Base-by-base conservation (phyloP, 139 green algal species). In the Edaphochlamys debaryana region DNA sequence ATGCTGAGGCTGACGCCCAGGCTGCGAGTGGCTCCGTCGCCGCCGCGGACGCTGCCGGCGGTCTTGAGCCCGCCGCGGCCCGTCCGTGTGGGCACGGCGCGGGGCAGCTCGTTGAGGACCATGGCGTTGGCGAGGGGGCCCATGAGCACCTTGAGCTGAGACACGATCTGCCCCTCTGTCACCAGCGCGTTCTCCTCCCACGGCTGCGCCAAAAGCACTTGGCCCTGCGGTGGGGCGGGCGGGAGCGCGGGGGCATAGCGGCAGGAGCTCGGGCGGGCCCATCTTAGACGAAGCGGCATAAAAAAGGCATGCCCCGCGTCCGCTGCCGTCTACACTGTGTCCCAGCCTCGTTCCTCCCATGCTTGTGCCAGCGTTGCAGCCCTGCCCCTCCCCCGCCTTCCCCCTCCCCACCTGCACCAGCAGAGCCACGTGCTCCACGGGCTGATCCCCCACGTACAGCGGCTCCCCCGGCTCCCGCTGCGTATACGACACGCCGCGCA, bases 401-500 rank as follows among this genome's bases (percentile, higher is more conserved):
- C 41, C 30, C 82, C 71, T 87, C 71, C 30, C 81, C n/a, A n/a
- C 81, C 71, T 87, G 62, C 34, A 87, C 81, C 64, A 87, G 71
- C 63, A 87, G 81, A 52, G 70, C 52, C 37, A 87, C 36, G 23
- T 68, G 29, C 8, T 87, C 81, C 25, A 72, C 54, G 1, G 45
- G 22, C 34, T 75, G 63, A 1, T 64, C 71, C 4, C 68, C 81
- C 40, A 72, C 37, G 50, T 68, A 87, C 45, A 87, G 60, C n/a
- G 81, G 41, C 71, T 80, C 63, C 3, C 81, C 81, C 15, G 81
- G 58, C 64, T 87, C 52, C 20, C 81, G 62, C 36, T 87, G 81
- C 36, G 25, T 27, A 63, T 87, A 80, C 63, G 69, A 54, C 13
- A 78, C 34, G 54, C 76, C 54, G 45, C 75, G 71, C 27, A 74